These are phyloP conservation scores for Chlorociboria aeruginascens DNA, from an alignment of 495 filamentous ascomycete species.

Conservation along the genomic window DNA sequence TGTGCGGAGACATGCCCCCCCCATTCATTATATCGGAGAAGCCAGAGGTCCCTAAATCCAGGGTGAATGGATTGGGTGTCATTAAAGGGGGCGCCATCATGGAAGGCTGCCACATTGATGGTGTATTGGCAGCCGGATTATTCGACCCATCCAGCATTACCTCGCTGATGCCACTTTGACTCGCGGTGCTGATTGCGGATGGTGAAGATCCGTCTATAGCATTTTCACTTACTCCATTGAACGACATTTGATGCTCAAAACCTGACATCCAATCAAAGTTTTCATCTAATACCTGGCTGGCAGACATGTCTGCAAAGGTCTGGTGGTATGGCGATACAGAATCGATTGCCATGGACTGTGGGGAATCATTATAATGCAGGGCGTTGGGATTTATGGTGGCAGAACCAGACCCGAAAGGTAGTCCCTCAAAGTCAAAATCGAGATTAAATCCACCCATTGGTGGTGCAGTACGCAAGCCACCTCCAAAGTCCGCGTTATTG, in stretches of 20 bases:
- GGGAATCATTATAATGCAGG: slow-evolving; percentile 82
- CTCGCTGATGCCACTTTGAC: slow-evolving; percentile 85
- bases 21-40: slow-evolving; percentile 49
- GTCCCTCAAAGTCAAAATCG: slow-evolving; percentile 63
- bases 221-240: slow-evolving; percentile 56
- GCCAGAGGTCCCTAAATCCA: slow-evolving; percentile 41
- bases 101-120: slow-evolving; percentile 52
- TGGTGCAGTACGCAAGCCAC: slow-evolving; percentile 69
- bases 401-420: slow-evolving; percentile 51
- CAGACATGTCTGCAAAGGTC: slow-evolving; percentile 45
- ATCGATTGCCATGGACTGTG: slow-evolving; percentile 58
- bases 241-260: slow-evolving; percentile 65
- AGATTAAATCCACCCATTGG: slow-evolving; percentile 55
- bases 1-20: slow-evolving; percentile 51
- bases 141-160: slow-evolving; percentile 80
- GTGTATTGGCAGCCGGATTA: slow-evolving; percentile 35
- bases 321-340: slow-evolving; percentile 63
- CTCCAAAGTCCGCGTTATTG: slow-evolving; percentile 45
- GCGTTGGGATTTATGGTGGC: slow-evolving; percentile 92
- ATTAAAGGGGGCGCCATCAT: slow-evolving; percentile 50
- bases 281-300: slow-evolving; percentile 56
- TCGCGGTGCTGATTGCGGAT: slow-evolving; percentile 84
- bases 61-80: slow-evolving; percentile 46
- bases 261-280: slow-evolving; percentile 79
- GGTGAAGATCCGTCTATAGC: slow-evolving; percentile 88